phyloP scores from a whole-genome alignment of 257 asterid genomes.

The Nyctanthes arbortristis region DNA sequence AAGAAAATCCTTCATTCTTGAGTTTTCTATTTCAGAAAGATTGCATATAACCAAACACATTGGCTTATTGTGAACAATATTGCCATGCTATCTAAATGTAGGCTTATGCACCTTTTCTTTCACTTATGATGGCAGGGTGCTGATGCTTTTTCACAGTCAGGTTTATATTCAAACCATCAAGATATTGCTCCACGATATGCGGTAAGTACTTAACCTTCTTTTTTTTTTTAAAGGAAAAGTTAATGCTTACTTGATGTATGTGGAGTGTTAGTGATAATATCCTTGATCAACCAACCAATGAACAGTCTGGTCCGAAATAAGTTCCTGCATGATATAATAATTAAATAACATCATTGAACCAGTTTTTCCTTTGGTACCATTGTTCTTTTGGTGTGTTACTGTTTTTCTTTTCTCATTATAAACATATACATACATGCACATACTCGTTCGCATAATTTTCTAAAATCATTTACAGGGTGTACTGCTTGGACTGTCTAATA shows the following conservation, averaged over 20 bases:
- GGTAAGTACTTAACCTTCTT: constrained; percentile 40
- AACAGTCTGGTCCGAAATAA: background rate
- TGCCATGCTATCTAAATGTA: background rate
- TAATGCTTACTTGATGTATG: background rate
- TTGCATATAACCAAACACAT: background rate
- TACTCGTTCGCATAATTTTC: background rate
- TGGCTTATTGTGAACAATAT: too few relatives aligned
- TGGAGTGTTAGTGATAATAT: background rate
- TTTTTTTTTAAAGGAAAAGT: background rate
- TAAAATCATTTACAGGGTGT: constrained; percentile 61
- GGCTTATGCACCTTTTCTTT: background rate
- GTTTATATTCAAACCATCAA: constrained; percentile 87
- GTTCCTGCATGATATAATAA: background rate
- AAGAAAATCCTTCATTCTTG: background rate
- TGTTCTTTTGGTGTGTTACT: background rate
- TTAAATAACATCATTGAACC: background rate
- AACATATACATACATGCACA: too few relatives aligned
- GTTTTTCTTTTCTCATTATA: background rate
- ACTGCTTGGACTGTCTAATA: constrained; percentile 82
- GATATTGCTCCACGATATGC: constrained; percentile 94
- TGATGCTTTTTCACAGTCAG: constrained; percentile 94
- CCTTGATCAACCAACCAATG: background rate
- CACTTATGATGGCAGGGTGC: constrained; percentile 56
- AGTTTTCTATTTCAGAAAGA: background rate
- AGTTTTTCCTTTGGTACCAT: background rate